A percentile compares a stretch with the other conserved stretches of the same genome.
Evolutionary conservation across 1,139 yeast species (phyloP).

Genomic region (Starmera stellimalicola): DNA sequence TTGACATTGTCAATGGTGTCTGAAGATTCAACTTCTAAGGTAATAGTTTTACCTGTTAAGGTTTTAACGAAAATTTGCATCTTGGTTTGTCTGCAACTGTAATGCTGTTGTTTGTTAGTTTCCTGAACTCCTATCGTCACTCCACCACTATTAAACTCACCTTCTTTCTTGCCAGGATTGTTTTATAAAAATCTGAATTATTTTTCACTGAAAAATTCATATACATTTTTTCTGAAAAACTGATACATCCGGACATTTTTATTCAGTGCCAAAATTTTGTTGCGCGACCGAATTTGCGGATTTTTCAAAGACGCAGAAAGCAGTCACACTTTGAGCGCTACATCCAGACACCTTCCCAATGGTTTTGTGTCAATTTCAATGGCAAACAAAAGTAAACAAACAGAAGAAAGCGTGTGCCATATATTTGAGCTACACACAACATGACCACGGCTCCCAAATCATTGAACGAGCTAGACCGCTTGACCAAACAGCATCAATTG

Average conservation of each 20-base stretch:
- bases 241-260: neutral
- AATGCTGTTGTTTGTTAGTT: constrained; percentile 1
- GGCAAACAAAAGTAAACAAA: no score
- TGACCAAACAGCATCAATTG: no score
- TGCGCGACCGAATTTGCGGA: no score
- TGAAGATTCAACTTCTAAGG: constrained; percentile 98
- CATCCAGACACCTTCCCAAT: no score
- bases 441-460: neutral
- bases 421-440: no score
- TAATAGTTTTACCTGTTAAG: constrained; percentile 97
- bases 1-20: constrained; percentile 99
- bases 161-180: constrained; percentile 21
- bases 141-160: constrained; percentile 4
- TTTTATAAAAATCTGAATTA: neutral
- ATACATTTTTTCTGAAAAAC: neutral
- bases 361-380: no score
- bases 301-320: neutral
- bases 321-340: no score
- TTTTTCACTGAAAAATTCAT: neutral
- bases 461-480: neutral
- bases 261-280: no score
- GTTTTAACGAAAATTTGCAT: constrained; percentile 99
- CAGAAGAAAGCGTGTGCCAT: no score
- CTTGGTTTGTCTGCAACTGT: constrained; percentile 38
- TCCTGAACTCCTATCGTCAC: neutral